phyloP scores from a whole-genome alignment of 2,329 filamentous ascomycete genomes.

The Aspergillus sp. region DNA sequence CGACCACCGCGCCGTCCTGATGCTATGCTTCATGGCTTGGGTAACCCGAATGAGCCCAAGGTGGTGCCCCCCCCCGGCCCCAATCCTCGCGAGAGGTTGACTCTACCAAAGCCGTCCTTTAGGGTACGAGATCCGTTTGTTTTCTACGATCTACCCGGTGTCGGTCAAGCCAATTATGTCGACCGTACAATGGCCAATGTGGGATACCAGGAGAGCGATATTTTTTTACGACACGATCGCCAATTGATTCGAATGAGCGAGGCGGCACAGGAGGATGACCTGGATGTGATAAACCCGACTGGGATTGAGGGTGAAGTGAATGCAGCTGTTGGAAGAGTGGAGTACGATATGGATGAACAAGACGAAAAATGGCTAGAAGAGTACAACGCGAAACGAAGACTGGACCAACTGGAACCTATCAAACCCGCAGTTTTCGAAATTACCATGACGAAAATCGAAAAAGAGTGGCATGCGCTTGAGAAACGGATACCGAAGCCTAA shows the following conservation, averaged over 20 bases:
- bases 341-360: constrained; percentile 99
- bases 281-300: constrained; percentile 48
- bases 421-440: constrained; percentile 95
- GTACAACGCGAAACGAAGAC: constrained; percentile 70
- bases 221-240: constrained; percentile 71
- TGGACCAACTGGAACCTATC: constrained; percentile 69
- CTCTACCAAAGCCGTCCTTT: constrained; percentile 44
- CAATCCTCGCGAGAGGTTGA: constrained; percentile 44
- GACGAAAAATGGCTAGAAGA: constrained; percentile 92
- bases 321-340: constrained; percentile 67
- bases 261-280: constrained; percentile 57
- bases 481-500: constrained; percentile 96
- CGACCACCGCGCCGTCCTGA: constrained; percentile 58
- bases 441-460: constrained; percentile 97
- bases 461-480: constrained; percentile 94
- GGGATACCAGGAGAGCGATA: constrained; percentile 90
- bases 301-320: constrained; percentile 56
- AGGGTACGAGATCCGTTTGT: constrained; percentile 41
- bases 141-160: constrained; percentile 67
- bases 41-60: constrained; percentile 52
- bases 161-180: constrained; percentile 82
- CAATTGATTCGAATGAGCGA: constrained; percentile 60
- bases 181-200: constrained; percentile 95
- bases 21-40: constrained; percentile 54
- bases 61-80: constrained; percentile 43